Evolutionary conservation across 2,329 filamentous ascomycete genomes (phyloP), one percentile per base, ranked within the genome.

Genomic region (Cordyceps militaris): DNA sequence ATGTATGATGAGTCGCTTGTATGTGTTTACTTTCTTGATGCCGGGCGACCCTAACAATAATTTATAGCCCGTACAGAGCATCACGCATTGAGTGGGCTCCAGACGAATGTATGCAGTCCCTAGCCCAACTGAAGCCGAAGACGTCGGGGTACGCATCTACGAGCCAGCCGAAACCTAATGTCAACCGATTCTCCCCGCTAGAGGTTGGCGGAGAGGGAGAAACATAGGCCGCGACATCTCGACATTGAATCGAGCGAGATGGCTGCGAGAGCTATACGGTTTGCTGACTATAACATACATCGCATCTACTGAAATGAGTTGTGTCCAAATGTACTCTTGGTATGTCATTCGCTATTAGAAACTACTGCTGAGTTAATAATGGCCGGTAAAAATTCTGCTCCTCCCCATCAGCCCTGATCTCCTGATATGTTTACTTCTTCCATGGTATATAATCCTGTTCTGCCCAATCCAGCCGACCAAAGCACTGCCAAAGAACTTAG

Each of bases 1-100:
- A 10, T 94, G 89, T 73, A 88, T 95, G 86, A 85, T 87, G 81
- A 84, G 79, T 61, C 74, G 78, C 56, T 62, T 63, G 79, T 82
- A 68, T 67, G 78, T 16, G 21, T 2, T 32, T 14, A 16, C 3
- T 21, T 9, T 14, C 47, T 60, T 61, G 38, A 53, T 53, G 2
- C 23, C 1, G 43, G 23, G 26, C 21, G 24, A 28, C 14, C n/a
- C 38, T 70, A 69, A 47, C n/a, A 19, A 61, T 4, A 21, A 77
- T 73, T 57, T 70, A 72, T 58, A 83, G 81, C 14, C 79, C 78
- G 30, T 95, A 94, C 74, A 89, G 86, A 66, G 79, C 81, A 23
- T 83, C 79, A 60, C 85, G 79, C 61, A 87, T 95, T 63, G 83
- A 86, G 14, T 93, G 85, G 79, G 84, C 79, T 60, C 70, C 74